These are phyloP conservation scores for Cyclotella choctawhatcheeana DNA, from an alignment of 108 stramenopile genomes.

Conservation along the genomic window DNA sequence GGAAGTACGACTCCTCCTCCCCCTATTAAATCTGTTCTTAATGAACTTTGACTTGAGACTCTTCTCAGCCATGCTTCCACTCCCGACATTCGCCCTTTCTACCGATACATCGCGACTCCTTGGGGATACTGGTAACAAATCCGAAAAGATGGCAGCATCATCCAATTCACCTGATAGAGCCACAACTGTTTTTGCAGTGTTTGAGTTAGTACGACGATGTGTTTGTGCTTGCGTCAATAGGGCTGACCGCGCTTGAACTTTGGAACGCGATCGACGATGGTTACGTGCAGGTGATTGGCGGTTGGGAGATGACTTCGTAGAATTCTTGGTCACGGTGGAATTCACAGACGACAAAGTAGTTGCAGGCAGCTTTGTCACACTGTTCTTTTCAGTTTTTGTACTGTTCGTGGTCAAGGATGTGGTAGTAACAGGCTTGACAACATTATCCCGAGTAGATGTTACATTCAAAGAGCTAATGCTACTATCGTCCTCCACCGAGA, in stretches of 20 bases:
- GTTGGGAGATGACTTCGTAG: too few relatives aligned
- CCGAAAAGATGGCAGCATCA: neutral
- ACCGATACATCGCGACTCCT: too few relatives aligned
- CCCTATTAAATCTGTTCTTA: neutral
- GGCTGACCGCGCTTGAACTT: too few relatives aligned
- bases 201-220: neutral
- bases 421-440: too few relatives aligned
- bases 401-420: too few relatives aligned
- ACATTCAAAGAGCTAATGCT: neutral
- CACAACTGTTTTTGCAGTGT: neutral
- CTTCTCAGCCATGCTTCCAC: neutral
- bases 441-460: neutral
- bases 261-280: too few relatives aligned
- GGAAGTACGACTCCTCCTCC: neutral
- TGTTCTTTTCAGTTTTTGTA: too few relatives aligned
- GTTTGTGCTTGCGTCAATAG: neutral
- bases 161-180: neutral
- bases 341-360: neutral
- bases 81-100: neutral
- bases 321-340: neutral
- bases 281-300: too few relatives aligned
- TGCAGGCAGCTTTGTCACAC: neutral
- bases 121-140: neutral
- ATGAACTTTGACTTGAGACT: neutral
- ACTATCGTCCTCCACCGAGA: neutral